Percentiles rank a stretch among this genome's conserved stretches.
These are phyloP conservation scores for Tilletia walkeri DNA, from an alignment of 1,284 basidiomycete genomes.

Conservation along the genomic window DNA sequence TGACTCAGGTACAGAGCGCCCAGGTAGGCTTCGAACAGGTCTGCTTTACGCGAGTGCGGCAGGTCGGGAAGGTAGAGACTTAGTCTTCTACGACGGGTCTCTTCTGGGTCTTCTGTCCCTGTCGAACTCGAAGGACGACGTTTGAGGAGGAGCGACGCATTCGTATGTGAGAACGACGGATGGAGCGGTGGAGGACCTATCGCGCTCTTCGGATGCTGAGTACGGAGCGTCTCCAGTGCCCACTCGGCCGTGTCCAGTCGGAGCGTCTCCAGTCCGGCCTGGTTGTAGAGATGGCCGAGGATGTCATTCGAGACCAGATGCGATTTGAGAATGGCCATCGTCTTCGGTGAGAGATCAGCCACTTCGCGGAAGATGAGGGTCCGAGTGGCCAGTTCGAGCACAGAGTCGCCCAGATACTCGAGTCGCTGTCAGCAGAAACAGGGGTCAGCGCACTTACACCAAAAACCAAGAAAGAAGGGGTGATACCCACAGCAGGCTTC, in stretches of 20 bases:
- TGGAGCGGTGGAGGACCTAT: too few species aligned
- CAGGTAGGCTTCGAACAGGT: conserved; percentile 13
- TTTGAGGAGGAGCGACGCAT: too few species aligned
- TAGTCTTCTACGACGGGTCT: not conserved
- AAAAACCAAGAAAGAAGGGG: not conserved
- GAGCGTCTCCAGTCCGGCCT: not conserved
- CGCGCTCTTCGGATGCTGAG: conserved; percentile 11
- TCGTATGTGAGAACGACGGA: too few species aligned
- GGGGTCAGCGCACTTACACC: not conserved
- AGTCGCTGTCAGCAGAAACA: not conserved
- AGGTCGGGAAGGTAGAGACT: not conserved
- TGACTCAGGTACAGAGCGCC: conserved; percentile 2
- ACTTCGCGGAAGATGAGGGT: conserved; percentile 5
- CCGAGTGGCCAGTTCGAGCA: conserved; percentile 12
- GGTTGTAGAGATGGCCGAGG: conserved; percentile 16
- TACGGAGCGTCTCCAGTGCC: conserved; percentile 1
- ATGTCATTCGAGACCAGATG: conserved; percentile 18
- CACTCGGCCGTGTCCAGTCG: conserved; percentile 12
- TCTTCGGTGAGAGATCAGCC: not conserved
- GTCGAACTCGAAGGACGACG: not conserved
- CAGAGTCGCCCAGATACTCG: conserved; percentile 16
- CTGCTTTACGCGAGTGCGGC: conserved; percentile 9
- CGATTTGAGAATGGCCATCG: conserved; percentile 10
- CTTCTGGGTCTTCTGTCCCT: not conserved
- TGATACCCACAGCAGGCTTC: not conserved